phyloP scores from a whole-genome alignment of 2,329 filamentous ascomycete genomes.

The Exophiala bonariae region DNA sequence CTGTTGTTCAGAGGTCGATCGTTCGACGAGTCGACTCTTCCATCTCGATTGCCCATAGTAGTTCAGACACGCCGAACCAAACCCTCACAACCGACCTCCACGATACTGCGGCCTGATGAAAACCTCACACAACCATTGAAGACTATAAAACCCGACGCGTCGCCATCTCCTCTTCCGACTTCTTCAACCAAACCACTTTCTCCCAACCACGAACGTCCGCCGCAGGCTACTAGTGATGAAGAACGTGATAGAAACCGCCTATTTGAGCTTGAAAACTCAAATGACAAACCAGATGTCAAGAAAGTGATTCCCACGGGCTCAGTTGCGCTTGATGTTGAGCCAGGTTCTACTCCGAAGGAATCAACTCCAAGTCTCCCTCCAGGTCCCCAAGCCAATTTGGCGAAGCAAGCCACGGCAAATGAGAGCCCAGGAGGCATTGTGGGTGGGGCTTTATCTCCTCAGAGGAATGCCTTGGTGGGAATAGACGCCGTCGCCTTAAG shows the following conservation, averaged over 20 bases:
- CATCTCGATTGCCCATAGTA: conserved; percentile 36
- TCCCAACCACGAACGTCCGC: background rate
- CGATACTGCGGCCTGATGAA: conserved; percentile 1
- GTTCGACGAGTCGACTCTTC: conserved; percentile 58
- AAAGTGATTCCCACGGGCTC: too few relatives aligned
- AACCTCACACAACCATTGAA: conserved; percentile 3
- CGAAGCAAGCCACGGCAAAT: too few relatives aligned
- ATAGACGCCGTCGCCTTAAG: background rate
- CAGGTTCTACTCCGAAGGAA: too few relatives aligned
- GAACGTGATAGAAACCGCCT: too few relatives aligned
- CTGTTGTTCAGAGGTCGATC: conserved; percentile 50
- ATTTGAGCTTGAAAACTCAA: too few relatives aligned
- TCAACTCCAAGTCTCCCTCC: too few relatives aligned
- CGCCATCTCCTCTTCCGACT: conserved; percentile 6
- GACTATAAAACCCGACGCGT: background rate
- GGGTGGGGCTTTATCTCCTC: background rate
- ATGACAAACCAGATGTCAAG: too few relatives aligned
- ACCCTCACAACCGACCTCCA: conserved; percentile 27
- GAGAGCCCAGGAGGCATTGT: too few relatives aligned
- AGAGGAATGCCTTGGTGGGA: background rate
- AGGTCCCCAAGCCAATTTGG: too few relatives aligned
- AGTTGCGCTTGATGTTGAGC: too few relatives aligned
- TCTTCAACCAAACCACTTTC: conserved; percentile 1
- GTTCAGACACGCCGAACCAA: conserved; percentile 22
- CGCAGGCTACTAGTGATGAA: too few relatives aligned